Base-by-base conservation (phyloP, 2,329 filamentous ascomycete species). In the Mycosphaerella sp. region DNA sequence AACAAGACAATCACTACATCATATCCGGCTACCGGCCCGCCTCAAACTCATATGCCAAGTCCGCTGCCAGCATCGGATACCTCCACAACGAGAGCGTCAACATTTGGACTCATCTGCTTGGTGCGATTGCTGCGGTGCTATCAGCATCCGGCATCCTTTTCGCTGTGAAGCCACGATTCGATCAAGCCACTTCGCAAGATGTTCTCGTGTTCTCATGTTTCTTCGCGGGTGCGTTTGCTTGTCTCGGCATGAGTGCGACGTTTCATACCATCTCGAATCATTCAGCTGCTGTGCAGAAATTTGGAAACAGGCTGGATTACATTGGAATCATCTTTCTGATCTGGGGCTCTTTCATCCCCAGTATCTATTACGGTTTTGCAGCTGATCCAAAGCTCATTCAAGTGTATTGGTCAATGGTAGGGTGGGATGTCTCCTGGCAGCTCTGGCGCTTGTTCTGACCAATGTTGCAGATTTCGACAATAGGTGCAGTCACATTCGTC, bases 251-350 rank as follows among this genome's bases (percentile, higher is more conserved):
- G 72, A 74, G 70, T 53, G 74, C 89, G 4, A 87, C 85, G 2
- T 98, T 84, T 68, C 93, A 98, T 69, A 80, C 87, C 1, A 80
- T 96, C 45, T 83, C 79, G 21, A 95, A 96, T 62, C 93, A 98
- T 70, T 93, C 87, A 14, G 81, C 83, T 38, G 72, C 73, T 1
- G 88, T 96, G 11, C 84, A 86, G 2, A 84, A 81, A 58, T 87
- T 89, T 76, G 91, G 91, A 9, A 97, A 97, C 69, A 89, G 95
- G 70, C 75, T 97, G 53, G 93, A 98, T 69, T 97, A 98, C 69
- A 82, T 92, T 4, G 93, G 93, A 6, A 98, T 98, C 63, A 88
- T 97, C 31, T 82, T 85, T 46, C 75, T 98, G 62, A 97, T 97
- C 55, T 87, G 92, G 62, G 93, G 93, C 6, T 92, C 86, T 68